These are phyloP conservation scores for Globisporangium okanoganense DNA, from an alignment of 352 stramenopile genomes.

Conservation along the genomic window DNA sequence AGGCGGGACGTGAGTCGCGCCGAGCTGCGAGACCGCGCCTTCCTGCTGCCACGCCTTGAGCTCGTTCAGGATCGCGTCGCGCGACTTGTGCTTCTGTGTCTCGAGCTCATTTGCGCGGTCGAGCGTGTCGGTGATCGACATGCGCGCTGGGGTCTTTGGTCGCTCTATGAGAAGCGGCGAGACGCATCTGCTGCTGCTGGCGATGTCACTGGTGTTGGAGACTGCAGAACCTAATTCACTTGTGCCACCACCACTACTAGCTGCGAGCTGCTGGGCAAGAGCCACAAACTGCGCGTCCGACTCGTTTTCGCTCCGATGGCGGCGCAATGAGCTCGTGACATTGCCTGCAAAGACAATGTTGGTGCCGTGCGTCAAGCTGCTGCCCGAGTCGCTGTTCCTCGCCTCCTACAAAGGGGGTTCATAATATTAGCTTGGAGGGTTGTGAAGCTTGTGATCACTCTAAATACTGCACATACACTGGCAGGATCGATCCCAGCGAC, in stretches of 20 bases:
- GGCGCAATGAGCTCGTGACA: constrained; percentile 75
- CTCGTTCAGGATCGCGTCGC: constrained; percentile 61
- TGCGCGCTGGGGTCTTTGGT: constrained; percentile 50
- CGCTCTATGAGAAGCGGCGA: constrained; percentile 19
- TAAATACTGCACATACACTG: constrained; percentile 8
- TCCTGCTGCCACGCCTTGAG: constrained; percentile 68
- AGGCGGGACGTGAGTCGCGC: constrained; percentile 20
- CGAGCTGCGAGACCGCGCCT: constrained; percentile 33
- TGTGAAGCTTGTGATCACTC: too few relatives aligned
- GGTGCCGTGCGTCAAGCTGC: constrained; percentile 83
- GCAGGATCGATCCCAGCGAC: constrained; percentile 10
- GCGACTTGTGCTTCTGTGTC: constrained; percentile 48
- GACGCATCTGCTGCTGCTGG: not conserved
- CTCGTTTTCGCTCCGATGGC: constrained; percentile 65
- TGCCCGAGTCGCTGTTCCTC: constrained; percentile 50
- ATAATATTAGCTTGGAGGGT: too few relatives aligned
- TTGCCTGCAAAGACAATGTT: constrained; percentile 88
- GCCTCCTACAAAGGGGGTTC: constrained; percentile 13
- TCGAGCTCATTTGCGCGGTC: constrained; percentile 68
- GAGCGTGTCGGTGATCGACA: constrained; percentile 80
- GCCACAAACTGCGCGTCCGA: constrained; percentile 12
- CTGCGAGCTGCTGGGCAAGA: constrained; percentile 6
- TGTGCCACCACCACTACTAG: not conserved
- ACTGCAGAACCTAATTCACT: not conserved
- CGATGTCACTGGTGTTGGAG: not conserved